These are phyloP conservation scores for Heliamphora exappendiculata DNA, from an alignment of 148 eudicot species.

Conservation along the genomic window DNA sequence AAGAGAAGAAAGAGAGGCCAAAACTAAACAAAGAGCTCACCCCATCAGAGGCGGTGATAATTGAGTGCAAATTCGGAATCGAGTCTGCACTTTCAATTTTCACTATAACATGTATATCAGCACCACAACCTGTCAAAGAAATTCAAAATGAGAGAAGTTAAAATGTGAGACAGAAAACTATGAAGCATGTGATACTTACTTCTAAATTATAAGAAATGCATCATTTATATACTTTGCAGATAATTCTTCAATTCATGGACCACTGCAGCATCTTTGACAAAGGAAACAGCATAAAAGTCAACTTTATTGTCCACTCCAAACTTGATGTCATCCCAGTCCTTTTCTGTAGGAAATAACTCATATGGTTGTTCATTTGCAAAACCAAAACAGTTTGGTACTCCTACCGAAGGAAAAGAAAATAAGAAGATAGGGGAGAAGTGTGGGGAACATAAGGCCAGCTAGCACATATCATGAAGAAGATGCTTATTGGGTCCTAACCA, in stretches of 20 bases:
- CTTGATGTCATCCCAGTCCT: conserved; percentile 99
- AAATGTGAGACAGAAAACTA: background rate
- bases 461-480: conserved; percentile 2
- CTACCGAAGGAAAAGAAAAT: background rate
- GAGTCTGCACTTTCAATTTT: conserved; percentile 90
- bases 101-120: conserved; percentile 87
- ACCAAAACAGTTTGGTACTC: background rate
- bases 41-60: conserved; percentile 85
- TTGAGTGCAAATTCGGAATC: conserved; percentile 72
- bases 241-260: conserved; percentile 94
- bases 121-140: conserved; percentile 58
- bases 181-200: background rate
- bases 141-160: background rate
- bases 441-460: background rate
- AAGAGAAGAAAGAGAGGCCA: background rate
- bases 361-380: conserved; percentile 1
- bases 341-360: conserved; percentile 49
- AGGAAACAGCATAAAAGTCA: conserved; percentile 96
- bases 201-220: conserved; percentile 2
- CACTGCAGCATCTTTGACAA: conserved; percentile 91
- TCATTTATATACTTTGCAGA: conserved; percentile 46
- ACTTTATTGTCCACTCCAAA: conserved; percentile 95
- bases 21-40: conserved; percentile 26
- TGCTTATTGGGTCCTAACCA: conserved; percentile 33
- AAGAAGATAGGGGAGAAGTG: background rate